Evolutionary conservation across 225 moss, liverwort and hornwort species (phyloP).

Genomic region (Antitrichia curtipendula): DNA sequence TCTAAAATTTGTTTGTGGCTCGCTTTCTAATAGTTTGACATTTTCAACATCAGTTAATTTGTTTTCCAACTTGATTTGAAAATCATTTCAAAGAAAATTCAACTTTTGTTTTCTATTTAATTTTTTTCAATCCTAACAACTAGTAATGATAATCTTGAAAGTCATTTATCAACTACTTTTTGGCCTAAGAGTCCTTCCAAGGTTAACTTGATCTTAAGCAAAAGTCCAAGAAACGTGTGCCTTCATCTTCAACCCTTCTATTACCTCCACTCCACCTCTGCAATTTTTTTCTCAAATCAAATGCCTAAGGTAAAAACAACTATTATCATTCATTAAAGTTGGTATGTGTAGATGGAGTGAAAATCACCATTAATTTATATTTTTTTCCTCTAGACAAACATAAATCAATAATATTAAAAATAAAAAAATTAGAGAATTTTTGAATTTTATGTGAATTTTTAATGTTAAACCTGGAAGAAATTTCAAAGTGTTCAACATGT

Average conservation of each 20-base stretch:
- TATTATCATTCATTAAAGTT: background rate
- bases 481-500: background rate
- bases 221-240: rapidly evolving
- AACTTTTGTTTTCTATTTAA: background rate
- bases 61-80: rapidly evolving
- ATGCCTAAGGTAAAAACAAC: rapidly evolving
- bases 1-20: rapidly evolving
- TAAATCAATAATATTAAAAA: background rate
- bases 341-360: too few relatives aligned
- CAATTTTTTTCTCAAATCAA: background rate
- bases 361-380: background rate
- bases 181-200: background rate
- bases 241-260: background rate
- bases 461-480: background rate
- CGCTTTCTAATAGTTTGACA: background rate
- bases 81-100: background rate
- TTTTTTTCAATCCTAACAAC: background rate
- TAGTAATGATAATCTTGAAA: rapidly evolving
- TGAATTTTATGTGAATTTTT: background rate
- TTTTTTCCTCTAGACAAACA: background rate
- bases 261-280: background rate
- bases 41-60: background rate
- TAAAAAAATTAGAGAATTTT: background rate
- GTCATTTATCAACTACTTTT: background rate
- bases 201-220: background rate